phyloP scores from a whole-genome alignment of 306 rosid genomes.

The Rosa persica region DNA sequence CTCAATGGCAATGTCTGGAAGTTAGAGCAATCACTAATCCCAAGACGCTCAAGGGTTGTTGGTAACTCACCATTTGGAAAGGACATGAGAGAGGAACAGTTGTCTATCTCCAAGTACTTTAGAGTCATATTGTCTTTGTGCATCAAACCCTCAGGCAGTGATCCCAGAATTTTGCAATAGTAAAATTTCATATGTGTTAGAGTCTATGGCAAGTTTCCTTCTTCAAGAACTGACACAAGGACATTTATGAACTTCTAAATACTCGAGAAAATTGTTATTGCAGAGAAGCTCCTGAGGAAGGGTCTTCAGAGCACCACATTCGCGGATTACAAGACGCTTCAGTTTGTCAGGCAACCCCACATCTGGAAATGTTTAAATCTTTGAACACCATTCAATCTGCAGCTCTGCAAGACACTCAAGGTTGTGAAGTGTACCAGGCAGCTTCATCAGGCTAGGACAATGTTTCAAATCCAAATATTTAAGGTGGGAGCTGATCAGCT shows the following conservation, averaged over 20 bases:
- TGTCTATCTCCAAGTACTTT: constrained; percentile 10
- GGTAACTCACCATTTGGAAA: constrained; percentile 12
- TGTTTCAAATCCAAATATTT: constrained; percentile 11
- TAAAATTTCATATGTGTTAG: neutral
- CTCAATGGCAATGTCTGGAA: neutral
- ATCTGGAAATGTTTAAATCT: constrained; percentile 10
- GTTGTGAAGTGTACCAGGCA: constrained; percentile 1
- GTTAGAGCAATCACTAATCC: constrained; percentile 11
- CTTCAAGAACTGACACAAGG: constrained; percentile 1
- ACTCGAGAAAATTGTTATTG: constrained; percentile 15
- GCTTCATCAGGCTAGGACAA: constrained; percentile 5
- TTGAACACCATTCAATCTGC: constrained; percentile 10
- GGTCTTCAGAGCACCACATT: constrained; percentile 9
- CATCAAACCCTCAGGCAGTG: constrained; percentile 13
- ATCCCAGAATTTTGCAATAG: neutral
- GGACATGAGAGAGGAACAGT: constrained; percentile 9
- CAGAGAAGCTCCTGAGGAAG: neutral
- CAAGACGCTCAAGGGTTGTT: constrained; percentile 10
- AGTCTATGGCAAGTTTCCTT: constrained; percentile 8
- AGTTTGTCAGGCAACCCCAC: constrained; percentile 2
- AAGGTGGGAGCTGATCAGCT: neutral
- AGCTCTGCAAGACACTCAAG: constrained; percentile 12
- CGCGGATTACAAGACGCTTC: constrained; percentile 11
- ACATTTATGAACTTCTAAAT: constrained; percentile 10
- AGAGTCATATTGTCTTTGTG: constrained; percentile 4